These are phyloP conservation scores for Suhomyces canberraensis DNA, from an alignment of 805 yeast genomes.

Conservation along the genomic window DNA sequence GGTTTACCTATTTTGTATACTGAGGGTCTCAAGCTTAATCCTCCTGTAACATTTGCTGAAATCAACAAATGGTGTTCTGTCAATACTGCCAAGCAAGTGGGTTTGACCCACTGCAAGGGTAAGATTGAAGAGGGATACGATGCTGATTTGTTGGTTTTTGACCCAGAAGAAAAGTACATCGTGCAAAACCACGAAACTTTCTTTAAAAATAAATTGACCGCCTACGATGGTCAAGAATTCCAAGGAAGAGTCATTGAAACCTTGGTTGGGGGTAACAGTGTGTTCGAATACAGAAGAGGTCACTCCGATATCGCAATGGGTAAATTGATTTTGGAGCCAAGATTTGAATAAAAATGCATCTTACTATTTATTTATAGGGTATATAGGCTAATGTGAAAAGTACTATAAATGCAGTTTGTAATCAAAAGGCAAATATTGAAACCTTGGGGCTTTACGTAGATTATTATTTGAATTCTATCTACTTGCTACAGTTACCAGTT, in stretches of 20 bases:
- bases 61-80: constrained; percentile 76
- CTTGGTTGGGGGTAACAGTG: constrained; percentile 68
- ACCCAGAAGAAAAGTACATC: constrained; percentile 50
- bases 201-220: constrained; percentile 86
- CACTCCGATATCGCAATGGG: constrained; percentile 59
- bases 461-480: no score
- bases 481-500: no score
- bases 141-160: constrained; percentile 86
- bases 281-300: constrained; percentile 57
- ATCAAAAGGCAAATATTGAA: no score
- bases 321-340: constrained; percentile 55
- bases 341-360: constrained; percentile 34
- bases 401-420: no score
- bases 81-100: constrained; percentile 85
- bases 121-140: constrained; percentile 69
- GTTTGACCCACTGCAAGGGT: constrained; percentile 72
- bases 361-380: neutral
- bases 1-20: constrained; percentile 83
- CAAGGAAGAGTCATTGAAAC: constrained; percentile 79
- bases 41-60: constrained; percentile 54
- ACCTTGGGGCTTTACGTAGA: no score
- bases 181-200: constrained; percentile 55
- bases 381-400: no score
- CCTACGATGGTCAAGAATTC: constrained; percentile 70
- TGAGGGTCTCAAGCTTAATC: constrained; percentile 54